Base-by-base conservation (phyloP, 2,329 filamentous ascomycete genomes). In the Diatrype stigma region DNA sequence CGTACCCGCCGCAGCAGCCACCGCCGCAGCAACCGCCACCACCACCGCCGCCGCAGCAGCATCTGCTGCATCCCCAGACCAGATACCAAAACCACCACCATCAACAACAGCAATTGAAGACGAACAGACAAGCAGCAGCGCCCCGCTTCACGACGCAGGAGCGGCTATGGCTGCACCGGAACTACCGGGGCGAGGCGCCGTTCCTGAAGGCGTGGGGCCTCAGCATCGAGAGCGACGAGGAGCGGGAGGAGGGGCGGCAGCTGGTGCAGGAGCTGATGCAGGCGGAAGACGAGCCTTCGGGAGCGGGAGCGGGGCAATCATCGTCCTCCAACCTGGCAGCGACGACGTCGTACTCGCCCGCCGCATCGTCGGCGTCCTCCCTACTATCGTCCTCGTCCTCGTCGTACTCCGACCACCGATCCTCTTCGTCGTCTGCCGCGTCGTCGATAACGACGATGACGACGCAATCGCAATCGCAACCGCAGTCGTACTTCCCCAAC, bases 141-240 rank as follows among this genome's bases (percentile, higher is more conserved):
- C 44, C 44, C 17, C 56, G 56, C 7, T 50, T 58, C 19, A 60
- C 60, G 11, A 37, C 58, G 2, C 57, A 59, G 46, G 62, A 64
- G 37, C 52, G 61, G 6, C 53, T 63, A 23, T 64, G 62, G 62
- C 46, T 64, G 26, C 62, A 64, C 50, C 47, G 54, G 28, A 57
- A 64, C 38, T 64, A 64, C 51, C 59, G 61, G 14, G 62, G 62
- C 37, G 62, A 64, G 48, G 59, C 61, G 3, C 57, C 51, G 10
- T 64, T 64, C 51, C 50, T 64, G 26, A 57, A 54, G 19, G 60
- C 62, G 6, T 64, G 62, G 62, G 62, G 62, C 1, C 51, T 63
- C 10, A 50, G 55, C 38, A 63, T 64, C n/a, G 47, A 48, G 10
- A 59, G 42, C 19, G 53, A 55, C 17, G 55, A 59, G n/a, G 62